Percentiles rank a stretch among this genome's conserved stretches.
phyloP scores from a whole-genome alignment of 2,329 filamentous ascomycete genomes.

The Venturia carpophila region DNA sequence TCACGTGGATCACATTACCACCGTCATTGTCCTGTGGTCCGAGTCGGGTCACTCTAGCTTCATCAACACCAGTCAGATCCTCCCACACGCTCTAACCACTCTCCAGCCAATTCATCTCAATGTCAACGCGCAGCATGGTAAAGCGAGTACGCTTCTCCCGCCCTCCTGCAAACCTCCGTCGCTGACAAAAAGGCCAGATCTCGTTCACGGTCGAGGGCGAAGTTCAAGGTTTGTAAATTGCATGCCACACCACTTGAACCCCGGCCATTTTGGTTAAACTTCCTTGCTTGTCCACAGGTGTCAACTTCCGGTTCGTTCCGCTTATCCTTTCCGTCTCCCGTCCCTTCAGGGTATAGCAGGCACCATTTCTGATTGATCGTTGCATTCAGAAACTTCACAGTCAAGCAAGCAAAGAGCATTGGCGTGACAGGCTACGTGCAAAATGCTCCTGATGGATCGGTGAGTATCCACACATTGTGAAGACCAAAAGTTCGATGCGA shows the following conservation, averaged over 20 bases:
- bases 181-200: constrained; percentile 30
- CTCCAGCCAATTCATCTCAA: not conserved
- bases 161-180: not conserved
- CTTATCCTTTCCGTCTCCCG: not conserved
- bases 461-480: constrained; percentile 22
- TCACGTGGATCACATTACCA: constrained; percentile 1
- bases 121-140: not conserved
- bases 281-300: constrained; percentile 27
- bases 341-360: too few species aligned
- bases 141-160: not conserved
- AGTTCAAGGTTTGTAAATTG: constrained; percentile 34
- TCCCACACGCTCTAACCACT: not conserved
- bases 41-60: too few species aligned
- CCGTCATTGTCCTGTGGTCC: too few species aligned
- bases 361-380: not conserved
- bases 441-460: constrained; percentile 40
- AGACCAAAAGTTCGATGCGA: not conserved
- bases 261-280: not conserved
- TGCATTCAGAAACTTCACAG: constrained; percentile 32
- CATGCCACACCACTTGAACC: not conserved
- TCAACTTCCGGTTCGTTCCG: constrained; percentile 41
- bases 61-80: not conserved
- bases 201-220: constrained; percentile 40
- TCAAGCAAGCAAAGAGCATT: constrained; percentile 36
- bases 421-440: constrained; percentile 40